Conservation (phyloP, 768 basidiomycete species). For the Trametes meyenii region DNA sequence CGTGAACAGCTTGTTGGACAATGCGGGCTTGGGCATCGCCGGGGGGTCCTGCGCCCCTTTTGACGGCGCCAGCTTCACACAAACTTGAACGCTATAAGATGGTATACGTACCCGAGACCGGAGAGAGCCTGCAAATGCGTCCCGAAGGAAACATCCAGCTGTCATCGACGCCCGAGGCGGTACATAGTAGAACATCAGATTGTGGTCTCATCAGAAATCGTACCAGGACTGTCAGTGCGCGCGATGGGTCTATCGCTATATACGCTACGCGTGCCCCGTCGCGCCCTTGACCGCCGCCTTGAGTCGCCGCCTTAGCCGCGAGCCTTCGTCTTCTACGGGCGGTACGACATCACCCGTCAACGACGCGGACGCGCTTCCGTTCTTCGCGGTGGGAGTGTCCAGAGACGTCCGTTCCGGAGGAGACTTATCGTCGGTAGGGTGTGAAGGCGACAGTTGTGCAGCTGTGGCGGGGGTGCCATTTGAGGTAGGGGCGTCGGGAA, state of each 20-base stretch:
- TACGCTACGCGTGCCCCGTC: conserved; percentile 1
- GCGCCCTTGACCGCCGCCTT: conserved; percentile 31
- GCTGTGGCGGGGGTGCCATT: not conserved
- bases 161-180: no score
- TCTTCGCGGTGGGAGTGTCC: not conserved
- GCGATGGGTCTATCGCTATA: not conserved
- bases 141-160: no score
- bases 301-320: conserved; percentile 28
- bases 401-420: not conserved
- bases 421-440: not conserved
- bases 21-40: no score
- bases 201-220: no score
- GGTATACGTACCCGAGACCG: no score
- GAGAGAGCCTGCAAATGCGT: no score
- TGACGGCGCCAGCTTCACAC: no score
- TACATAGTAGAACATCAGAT: no score
- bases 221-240: not conserved
- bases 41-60: no score
- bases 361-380: not conserved
- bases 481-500: not conserved
- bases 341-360: not conserved
- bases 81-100: no score
- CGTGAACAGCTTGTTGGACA: no score
- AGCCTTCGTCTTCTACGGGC: conserved; percentile 25
- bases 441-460: not conserved